Conservation (phyloP, 164 flowering plant genomes). For the Pachysandra terminalis region DNA sequence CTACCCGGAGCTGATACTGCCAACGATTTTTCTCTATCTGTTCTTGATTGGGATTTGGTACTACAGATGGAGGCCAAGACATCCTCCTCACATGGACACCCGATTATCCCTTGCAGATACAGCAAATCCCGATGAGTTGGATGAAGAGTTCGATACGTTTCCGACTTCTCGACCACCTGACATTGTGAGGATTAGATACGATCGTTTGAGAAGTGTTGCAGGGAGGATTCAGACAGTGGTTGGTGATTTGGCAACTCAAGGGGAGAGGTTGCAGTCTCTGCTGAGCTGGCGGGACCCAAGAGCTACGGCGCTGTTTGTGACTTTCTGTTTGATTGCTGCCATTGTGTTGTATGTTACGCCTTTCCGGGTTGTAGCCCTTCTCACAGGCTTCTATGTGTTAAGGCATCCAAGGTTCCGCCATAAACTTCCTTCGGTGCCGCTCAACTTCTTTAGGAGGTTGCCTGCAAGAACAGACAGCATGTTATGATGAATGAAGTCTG, state of each 20-base stretch:
- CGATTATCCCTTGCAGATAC: slow-evolving; percentile 64
- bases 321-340: slow-evolving; percentile 61
- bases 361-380: slow-evolving; percentile 52
- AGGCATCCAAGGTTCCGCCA: slow-evolving; percentile 77
- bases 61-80: slow-evolving; percentile 60
- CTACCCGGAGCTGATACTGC: slow-evolving; percentile 82
- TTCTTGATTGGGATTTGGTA: slow-evolving; percentile 74
- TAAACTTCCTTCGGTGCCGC: slow-evolving; percentile 62
- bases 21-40: slow-evolving; percentile 76
- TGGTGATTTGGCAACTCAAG: slow-evolving; percentile 77
- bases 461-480: slow-evolving; percentile 70
- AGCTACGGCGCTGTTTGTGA: slow-evolving; percentile 57
- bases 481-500: slow-evolving; percentile 35
- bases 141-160: slow-evolving; percentile 78
- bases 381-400: slow-evolving; percentile 45
- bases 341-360: slow-evolving; percentile 64
- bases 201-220: slow-evolving; percentile 64
- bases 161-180: slow-evolving; percentile 58
- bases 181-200: slow-evolving; percentile 62
- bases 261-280: slow-evolving; percentile 68
- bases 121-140: slow-evolving; percentile 63
- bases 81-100: slow-evolving; percentile 81
- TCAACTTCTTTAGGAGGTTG: slow-evolving; percentile 64
- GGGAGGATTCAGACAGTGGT: slow-evolving; percentile 74
- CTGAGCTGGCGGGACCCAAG: slow-evolving; percentile 81